Conservation (phyloP, 2,329 filamentous ascomycete genomes). For the Exophiala aquamarina region DNA sequence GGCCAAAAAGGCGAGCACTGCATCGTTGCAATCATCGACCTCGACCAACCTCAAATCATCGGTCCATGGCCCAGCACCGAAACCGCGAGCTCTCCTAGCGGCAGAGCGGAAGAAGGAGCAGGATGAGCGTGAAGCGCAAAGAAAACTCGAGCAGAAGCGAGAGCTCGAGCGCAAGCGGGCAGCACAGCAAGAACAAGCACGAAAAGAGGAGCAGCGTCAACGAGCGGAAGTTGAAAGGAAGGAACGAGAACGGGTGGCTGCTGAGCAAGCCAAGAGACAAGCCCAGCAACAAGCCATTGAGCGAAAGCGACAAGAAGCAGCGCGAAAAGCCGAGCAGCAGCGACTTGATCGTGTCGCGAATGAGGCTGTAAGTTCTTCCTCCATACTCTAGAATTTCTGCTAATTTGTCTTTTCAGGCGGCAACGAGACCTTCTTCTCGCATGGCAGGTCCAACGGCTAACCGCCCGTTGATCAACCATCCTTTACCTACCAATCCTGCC, state of each 20-base stretch:
- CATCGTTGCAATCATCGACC: constrained; percentile 37
- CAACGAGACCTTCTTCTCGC: constrained; percentile 50
- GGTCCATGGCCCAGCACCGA: constrained; percentile 60
- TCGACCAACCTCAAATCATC: constrained; percentile 64
- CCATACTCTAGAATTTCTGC: neutral
- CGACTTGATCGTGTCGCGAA: constrained; percentile 30
- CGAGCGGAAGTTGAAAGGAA: constrained; percentile 55
- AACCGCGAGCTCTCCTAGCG: constrained; percentile 70
- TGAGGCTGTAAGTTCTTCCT: constrained; percentile 36
- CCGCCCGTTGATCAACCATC: constrained; percentile 59
- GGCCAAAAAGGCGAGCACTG: constrained; percentile 67
- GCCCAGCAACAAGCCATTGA: constrained; percentile 59
- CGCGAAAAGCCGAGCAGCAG: constrained; percentile 46
- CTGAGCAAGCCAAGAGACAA: constrained; percentile 65
- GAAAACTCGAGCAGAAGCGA: constrained; percentile 77
- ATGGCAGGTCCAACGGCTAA: constrained; percentile 50
- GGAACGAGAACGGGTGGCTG: constrained; percentile 46
- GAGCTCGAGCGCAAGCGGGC: constrained; percentile 77
- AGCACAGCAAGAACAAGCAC: constrained; percentile 60
- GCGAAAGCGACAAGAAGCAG: constrained; percentile 48
- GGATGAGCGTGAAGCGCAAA: constrained; percentile 76
- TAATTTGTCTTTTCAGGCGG: constrained; percentile 21
- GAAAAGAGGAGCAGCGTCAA: constrained; percentile 62
- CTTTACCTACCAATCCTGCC: constrained; percentile 64
- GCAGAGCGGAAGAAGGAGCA: constrained; percentile 78